Percentiles rank a stretch among this genome's conserved stretches.
Evolutionary conservation across 2,329 filamentous ascomycete genomes (phyloP).

Genomic region (Bipolaris zeicola): DNA sequence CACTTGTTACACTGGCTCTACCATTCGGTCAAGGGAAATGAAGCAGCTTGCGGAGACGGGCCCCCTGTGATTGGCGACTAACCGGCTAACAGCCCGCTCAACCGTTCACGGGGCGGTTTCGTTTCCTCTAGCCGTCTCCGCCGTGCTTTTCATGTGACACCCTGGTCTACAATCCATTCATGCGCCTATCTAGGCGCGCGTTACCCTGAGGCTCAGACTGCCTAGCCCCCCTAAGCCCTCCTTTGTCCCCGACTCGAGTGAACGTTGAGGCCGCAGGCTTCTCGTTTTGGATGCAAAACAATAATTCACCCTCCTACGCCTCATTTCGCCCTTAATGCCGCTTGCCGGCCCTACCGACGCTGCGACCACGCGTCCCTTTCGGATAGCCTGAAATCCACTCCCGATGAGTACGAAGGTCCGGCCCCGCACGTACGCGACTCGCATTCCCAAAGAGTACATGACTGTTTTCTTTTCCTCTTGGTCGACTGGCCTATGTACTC

Average conservation of each 20-base stretch:
- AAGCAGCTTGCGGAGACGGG: conserved; percentile 25
- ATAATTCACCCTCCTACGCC: neutral
- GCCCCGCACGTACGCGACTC: neutral
- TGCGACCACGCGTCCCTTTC: neutral
- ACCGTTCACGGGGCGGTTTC: neutral
- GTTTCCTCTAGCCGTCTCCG: conserved; percentile 3
- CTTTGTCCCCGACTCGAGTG: neutral
- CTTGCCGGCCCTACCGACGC: neutral
- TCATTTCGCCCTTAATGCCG: neutral
- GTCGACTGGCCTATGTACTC: neutral
- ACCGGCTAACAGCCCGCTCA: neutral
- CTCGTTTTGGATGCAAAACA: neutral
- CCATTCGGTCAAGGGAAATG: conserved; percentile 24
- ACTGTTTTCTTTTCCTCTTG: neutral
- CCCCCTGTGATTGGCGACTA: conserved; percentile 24
- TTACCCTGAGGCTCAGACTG: neutral
- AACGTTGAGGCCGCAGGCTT: neutral
- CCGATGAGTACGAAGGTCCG: neutral
- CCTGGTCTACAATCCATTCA: neutral
- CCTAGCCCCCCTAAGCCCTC: neutral
- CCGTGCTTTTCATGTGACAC: neutral
- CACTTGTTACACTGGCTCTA: neutral
- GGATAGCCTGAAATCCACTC: neutral
- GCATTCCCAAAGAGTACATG: neutral
- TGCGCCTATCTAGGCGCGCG: neutral